phyloP scores from a whole-genome alignment of 345 rosid genomes.

The Populus davidiana region DNA sequence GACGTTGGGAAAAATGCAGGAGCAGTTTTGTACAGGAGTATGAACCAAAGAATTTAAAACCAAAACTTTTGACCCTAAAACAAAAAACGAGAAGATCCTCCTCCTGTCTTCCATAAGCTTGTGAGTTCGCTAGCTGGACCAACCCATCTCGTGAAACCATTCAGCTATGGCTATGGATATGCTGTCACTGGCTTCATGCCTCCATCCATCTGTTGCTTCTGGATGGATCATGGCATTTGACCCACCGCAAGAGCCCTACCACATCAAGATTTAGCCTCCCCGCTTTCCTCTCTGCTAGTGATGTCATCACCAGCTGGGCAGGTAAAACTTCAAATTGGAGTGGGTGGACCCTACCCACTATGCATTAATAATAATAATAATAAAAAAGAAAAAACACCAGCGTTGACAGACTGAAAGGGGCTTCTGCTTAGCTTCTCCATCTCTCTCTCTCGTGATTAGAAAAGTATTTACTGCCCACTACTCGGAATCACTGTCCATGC shows the following conservation, averaged over 20 bases:
- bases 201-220: not conserved
- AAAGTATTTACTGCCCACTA: constrained; percentile 6
- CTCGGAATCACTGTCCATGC: constrained; percentile 62
- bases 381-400: not conserved
- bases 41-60: not conserved
- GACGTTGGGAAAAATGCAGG: not conserved
- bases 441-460: not conserved
- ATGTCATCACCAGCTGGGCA: not conserved
- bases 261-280: not conserved
- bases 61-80: not conserved
- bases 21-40: constrained; percentile 1
- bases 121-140: not conserved
- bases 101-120: not conserved
- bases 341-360: not conserved
- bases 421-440: not conserved
- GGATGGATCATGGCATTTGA: not conserved
- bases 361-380: not conserved
- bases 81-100: not conserved
- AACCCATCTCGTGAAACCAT: not conserved
- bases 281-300: not conserved
- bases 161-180: no score
- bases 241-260: not conserved
- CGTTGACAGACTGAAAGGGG: not conserved
- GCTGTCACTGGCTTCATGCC: not conserved
- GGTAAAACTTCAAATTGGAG: not conserved